Conservation (phyloP, 306 rosid genomes). For the Notholithocarpus densiflorus region DNA sequence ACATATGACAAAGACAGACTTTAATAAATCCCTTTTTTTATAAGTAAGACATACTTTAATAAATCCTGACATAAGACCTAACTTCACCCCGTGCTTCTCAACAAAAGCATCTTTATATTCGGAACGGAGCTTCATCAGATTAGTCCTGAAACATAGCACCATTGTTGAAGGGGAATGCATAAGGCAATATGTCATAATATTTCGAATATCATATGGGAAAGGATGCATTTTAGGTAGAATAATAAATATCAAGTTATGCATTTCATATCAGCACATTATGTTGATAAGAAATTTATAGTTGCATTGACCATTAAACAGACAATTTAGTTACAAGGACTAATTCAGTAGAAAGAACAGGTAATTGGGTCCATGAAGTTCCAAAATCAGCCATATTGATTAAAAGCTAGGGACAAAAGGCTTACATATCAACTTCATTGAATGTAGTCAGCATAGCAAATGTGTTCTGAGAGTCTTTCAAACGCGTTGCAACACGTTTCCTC, state of each 20-base stretch:
- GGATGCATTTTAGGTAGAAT: background rate
- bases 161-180: background rate
- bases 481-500: constrained; percentile 65
- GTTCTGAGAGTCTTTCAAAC: constrained; percentile 65
- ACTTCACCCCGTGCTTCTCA: constrained; percentile 59
- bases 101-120: constrained; percentile 63
- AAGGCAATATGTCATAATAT: background rate
- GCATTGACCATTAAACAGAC: background rate
- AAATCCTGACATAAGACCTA: constrained; percentile 67
- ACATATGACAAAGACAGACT: constrained; percentile 24
- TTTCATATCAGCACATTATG: background rate
- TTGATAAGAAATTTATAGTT: background rate
- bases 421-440: constrained; percentile 68
- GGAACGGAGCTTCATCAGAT: constrained; percentile 56
- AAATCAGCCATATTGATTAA: background rate
- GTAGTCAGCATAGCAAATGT: constrained; percentile 68
- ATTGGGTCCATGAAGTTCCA: background rate
- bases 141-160: constrained; percentile 44
- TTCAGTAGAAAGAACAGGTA: constrained; percentile 2
- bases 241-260: background rate
- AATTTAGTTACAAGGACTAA: background rate
- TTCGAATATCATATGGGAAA: background rate
- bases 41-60: constrained; percentile 32
- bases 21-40: constrained; percentile 39
- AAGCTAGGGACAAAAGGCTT: constrained; percentile 18